A percentile compares a stretch with the other conserved stretches of the same genome.
Evolutionary conservation across 2,329 filamentous ascomycete genomes (phyloP).

Genomic region (Sporothrix protearum): DNA sequence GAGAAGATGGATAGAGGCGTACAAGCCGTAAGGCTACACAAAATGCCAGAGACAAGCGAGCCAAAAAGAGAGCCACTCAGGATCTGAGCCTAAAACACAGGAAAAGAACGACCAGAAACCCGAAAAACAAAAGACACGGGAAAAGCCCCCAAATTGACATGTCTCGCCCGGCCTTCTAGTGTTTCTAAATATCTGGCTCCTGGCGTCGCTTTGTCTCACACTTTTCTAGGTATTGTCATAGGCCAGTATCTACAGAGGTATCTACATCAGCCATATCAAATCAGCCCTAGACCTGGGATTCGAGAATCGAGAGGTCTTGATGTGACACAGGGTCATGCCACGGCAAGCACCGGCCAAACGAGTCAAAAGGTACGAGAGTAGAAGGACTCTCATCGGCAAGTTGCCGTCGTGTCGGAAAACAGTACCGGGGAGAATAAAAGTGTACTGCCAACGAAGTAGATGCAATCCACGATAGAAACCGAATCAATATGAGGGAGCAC

Average conservation of each 20-base stretch:
- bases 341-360: not conserved
- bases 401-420: not conserved
- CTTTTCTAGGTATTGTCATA: not conserved
- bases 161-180: conserved; percentile 14
- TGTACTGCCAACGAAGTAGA: not conserved
- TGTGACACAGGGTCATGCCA: not conserved
- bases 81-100: no score
- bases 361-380: not conserved
- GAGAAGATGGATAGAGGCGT: not conserved
- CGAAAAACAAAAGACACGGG: not conserved
- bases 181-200: not conserved
- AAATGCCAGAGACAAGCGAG: conserved; percentile 16
- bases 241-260: no score
- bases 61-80: not conserved
- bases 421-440: not conserved
- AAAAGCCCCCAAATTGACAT: conserved; percentile 16
- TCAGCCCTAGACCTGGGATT: not conserved
- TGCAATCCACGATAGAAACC: not conserved
- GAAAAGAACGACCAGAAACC: not conserved
- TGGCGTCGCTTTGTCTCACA: not conserved
- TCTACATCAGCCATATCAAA: not conserved
- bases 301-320: not conserved
- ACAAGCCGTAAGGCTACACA: not conserved
- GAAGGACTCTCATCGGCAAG: not conserved
- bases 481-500: conserved; percentile 1